A percentile compares a stretch with the other conserved stretches of the same genome.
Evolutionary conservation across 148 eudicot genomes (phyloP).

Genomic region (Polygonum maritimum): DNA sequence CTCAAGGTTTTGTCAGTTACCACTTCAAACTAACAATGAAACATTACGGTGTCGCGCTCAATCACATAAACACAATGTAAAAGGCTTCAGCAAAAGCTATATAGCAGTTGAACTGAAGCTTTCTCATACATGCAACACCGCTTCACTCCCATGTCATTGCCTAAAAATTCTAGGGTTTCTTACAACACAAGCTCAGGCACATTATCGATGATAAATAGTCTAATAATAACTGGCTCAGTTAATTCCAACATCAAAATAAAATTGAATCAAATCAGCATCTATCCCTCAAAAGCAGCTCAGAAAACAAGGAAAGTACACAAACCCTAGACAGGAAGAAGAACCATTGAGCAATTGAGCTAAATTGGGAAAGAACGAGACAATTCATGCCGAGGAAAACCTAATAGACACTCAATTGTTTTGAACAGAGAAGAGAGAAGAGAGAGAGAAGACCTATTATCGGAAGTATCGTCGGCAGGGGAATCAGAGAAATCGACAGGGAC

Average conservation of each 20-base stretch:
- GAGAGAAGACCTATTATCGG: constrained; percentile 29
- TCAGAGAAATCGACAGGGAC: constrained; percentile 74
- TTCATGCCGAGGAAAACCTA: background rate
- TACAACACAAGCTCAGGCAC: background rate
- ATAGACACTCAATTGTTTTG: background rate
- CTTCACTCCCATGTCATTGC: background rate
- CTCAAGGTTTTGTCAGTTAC: background rate
- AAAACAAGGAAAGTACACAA: background rate
- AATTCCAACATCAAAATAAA: background rate
- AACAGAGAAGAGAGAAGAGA: background rate
- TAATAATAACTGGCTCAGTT: background rate
- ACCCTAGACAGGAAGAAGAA: background rate
- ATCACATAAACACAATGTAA: background rate
- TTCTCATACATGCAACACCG: background rate
- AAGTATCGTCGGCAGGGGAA: constrained; percentile 35
- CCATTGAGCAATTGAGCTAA: background rate
- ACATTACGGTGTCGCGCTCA: background rate
- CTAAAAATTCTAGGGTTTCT: background rate
- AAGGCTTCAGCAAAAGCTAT: background rate
- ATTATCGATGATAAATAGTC: background rate
- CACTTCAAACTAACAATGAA: background rate
- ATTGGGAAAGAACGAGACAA: background rate
- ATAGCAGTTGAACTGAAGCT: background rate
- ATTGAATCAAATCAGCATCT: background rate
- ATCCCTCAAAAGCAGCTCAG: background rate